Percentiles rank a stretch among this genome's conserved stretches.
Conservation (phyloP, 352 stramenopile genomes). For the Phytopythium helicoides region DNA sequence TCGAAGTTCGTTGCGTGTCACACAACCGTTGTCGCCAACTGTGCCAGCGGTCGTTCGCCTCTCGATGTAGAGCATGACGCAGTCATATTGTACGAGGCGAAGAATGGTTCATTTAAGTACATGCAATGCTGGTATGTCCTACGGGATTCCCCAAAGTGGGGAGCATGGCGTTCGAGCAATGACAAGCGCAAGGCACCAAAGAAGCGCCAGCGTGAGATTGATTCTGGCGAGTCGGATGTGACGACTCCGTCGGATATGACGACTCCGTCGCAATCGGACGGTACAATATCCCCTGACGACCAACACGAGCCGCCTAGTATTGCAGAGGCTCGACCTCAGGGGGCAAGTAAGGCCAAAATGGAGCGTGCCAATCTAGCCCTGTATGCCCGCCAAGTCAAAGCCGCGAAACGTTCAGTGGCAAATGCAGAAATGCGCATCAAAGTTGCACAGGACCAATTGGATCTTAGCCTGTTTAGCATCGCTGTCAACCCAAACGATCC, state of each 20-base stretch:
- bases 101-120: constrained; percentile 10
- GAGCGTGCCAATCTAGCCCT: not conserved
- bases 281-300: not conserved
- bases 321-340: not conserved
- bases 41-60: constrained; percentile 1
- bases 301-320: not conserved
- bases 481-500: not conserved
- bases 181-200: constrained; percentile 1
- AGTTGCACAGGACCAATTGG: not conserved
- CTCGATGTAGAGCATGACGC: constrained; percentile 8
- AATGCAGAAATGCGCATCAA: constrained; percentile 2
- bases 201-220: not conserved
- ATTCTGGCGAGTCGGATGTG: not conserved
- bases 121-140: constrained; percentile 11
- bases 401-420: not conserved
- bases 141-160: constrained; percentile 8
- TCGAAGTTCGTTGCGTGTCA: constrained; percentile 13
- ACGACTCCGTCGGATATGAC: not conserved
- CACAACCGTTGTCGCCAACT: not conserved
- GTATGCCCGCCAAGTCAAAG: constrained; percentile 4
- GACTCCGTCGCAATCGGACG: not conserved
- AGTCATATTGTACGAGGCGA: constrained; percentile 7
- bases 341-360: not conserved
- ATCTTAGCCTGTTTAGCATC: constrained; percentile 2
- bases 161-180: not conserved